phyloP scores from a whole-genome alignment of 306 rosid genomes.

The Prunus fruticosa region DNA sequence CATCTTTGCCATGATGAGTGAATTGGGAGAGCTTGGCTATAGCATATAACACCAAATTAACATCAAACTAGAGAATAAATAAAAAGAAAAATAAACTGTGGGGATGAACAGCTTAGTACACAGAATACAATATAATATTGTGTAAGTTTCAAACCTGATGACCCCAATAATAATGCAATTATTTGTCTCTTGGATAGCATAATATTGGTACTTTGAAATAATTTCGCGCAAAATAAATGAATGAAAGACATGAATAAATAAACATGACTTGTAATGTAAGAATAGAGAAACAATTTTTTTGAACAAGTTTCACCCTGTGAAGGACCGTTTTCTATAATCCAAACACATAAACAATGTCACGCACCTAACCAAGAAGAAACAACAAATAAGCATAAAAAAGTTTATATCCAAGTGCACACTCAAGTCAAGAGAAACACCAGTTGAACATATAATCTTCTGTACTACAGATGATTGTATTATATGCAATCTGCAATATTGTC shows the following conservation, averaged over 20 bases:
- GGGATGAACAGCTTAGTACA: not conserved
- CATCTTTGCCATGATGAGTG: constrained; percentile 47
- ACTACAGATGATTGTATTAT: not conserved
- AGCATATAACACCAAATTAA: not conserved
- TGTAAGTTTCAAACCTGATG: not conserved
- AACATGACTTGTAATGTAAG: not conserved
- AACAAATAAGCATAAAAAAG: not conserved
- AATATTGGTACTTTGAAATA: not conserved
- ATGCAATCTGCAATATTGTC: not conserved
- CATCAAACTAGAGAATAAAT: not conserved
- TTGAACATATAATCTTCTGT: not conserved
- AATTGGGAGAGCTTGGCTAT: constrained; percentile 10
- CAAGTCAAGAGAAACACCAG: not conserved
- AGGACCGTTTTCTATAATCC: constrained; percentile 4
- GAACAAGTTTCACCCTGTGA: not conserved
- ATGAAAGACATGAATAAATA: not conserved
- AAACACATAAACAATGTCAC: not conserved
- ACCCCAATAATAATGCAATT: not conserved
- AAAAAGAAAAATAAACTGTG: not conserved
- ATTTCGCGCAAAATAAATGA: not conserved
- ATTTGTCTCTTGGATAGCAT: not conserved
- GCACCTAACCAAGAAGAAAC: not conserved
- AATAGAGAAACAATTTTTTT: not conserved
- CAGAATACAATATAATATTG: not conserved
- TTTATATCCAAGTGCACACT: not conserved